Evolutionary conservation across 805 yeast genomes (phyloP), one percentile per base, ranked within the genome.

Genomic region (Myxozyma melibiosi): DNA sequence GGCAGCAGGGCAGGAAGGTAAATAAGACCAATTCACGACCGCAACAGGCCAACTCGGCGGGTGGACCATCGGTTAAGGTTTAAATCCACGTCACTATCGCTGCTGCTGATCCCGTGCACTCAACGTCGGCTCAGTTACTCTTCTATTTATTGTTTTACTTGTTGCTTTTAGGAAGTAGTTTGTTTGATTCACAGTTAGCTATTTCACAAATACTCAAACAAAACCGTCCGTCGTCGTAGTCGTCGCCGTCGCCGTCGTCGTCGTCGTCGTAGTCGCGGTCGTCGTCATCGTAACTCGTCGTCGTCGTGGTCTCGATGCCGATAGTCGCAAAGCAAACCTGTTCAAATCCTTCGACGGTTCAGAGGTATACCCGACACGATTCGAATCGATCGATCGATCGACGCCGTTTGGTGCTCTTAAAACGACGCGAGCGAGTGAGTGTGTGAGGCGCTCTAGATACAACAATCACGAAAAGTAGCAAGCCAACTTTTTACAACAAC

Each of bases 301-400:
- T 38, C 22, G 8, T n/a, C n/a, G n/a, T n/a, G n/a, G n/a, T n/a
- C n/a, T n/a, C n/a, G n/a, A n/a, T 11, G 27, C 9, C 28, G 42
- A 7, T 14, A 8, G 27, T 18, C 24, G 42, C 24, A 38, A 14
- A 38, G n/a, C 9, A 8, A 25, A 31, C 34, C 14, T 13, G n/a
- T 13, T 34, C 38, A 34, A 34, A 5, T 8, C 22, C 27, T 38
- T 38, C 42, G 27, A 38, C 42, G 42, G 22, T 3, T n/a, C n/a
- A n/a, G 27, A 9, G 11, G n/a, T 38, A n/a, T n/a, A n/a, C n/a
- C 20, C 25, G 24, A 18, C 14, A 38, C 42, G 34, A 22, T 27
- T 27, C 24, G 37, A 33, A 14, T 33, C 37, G 37, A 33, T 33
- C 37, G 34, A 28, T 42, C 20, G 46, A 42, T 30, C 46, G 46